These are phyloP conservation scores for Cymbidium sinense DNA, from an alignment of 106 monocot species.

Conservation along the genomic window DNA sequence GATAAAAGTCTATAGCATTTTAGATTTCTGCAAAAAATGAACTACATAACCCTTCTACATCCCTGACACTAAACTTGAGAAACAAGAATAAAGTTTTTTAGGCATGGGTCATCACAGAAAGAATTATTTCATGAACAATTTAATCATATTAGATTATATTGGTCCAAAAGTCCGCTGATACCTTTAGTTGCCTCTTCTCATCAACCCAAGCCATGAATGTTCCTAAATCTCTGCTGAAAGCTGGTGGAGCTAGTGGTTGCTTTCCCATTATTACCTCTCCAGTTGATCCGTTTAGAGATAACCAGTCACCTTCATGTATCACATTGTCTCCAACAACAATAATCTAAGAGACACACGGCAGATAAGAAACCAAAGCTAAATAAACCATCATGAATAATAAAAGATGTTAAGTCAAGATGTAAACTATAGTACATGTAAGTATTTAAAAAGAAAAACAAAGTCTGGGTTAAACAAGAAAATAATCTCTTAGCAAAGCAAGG, in stretches of 20 bases:
- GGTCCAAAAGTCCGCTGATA: constrained; percentile 11
- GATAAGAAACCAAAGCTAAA: constrained; percentile 5
- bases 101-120: not conserved
- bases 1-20: not conserved
- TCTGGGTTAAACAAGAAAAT: too few species aligned
- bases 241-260: constrained; percentile 79
- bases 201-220: constrained; percentile 95
- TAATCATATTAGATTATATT: not conserved
- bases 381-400: not conserved
- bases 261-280: constrained; percentile 84
- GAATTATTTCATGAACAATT: not conserved
- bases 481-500: too few species aligned
- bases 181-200: constrained; percentile 74
- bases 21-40: too few species aligned
- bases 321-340: constrained; percentile 58
- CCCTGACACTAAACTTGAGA: not conserved
- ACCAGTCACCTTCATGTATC: constrained; percentile 81
- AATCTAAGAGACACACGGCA: constrained; percentile 24
- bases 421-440: too few species aligned
- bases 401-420: not conserved
- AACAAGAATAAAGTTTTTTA: not conserved
- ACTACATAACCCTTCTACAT: too few species aligned
- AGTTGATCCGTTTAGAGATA: constrained; percentile 91
- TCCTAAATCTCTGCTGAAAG: constrained; percentile 75
- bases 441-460: not conserved